Percentiles rank a stretch among this genome's conserved stretches.
phyloP scores from a whole-genome alignment of 345 rosid genomes.

The Pugionium cornutum region DNA sequence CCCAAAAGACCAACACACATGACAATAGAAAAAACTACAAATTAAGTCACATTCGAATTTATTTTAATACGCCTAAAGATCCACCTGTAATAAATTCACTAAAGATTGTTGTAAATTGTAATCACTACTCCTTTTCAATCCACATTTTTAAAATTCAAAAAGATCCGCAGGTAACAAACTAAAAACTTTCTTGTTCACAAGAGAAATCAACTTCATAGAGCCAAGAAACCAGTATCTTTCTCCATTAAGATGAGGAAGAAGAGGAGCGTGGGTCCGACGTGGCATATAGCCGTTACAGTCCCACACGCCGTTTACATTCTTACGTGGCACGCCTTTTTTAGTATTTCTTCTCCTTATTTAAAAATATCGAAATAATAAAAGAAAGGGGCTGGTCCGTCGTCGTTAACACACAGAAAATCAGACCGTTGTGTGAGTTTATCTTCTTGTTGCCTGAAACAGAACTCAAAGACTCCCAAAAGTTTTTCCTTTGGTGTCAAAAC shows the following conservation, averaged over 20 bases:
- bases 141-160: conserved; percentile 25
- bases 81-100: neutral
- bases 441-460: conserved; percentile 41
- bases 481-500: conserved; percentile 12
- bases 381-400: neutral
- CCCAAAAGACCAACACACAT: neutral
- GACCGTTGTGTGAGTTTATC: conserved; percentile 43
- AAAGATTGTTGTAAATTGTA: neutral
- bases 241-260: neutral
- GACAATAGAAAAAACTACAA: neutral
- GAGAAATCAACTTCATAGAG: conserved; percentile 9
- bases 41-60: neutral
- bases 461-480: conserved; percentile 14
- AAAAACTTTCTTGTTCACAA: conserved; percentile 9
- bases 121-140: conserved; percentile 11
- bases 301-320: conserved; percentile 27
- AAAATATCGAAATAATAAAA: neutral
- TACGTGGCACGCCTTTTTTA: conserved; percentile 33
- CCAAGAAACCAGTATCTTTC: neutral
- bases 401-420: conserved; percentile 29
- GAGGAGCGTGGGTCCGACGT: conserved; percentile 44
- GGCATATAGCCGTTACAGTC: conserved; percentile 42
- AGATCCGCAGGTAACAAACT: conserved; percentile 16
- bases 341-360: neutral
- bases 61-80: neutral